phyloP scores from a whole-genome alignment of 352 stramenopile genomes.

The Bremia lactucae region DNA sequence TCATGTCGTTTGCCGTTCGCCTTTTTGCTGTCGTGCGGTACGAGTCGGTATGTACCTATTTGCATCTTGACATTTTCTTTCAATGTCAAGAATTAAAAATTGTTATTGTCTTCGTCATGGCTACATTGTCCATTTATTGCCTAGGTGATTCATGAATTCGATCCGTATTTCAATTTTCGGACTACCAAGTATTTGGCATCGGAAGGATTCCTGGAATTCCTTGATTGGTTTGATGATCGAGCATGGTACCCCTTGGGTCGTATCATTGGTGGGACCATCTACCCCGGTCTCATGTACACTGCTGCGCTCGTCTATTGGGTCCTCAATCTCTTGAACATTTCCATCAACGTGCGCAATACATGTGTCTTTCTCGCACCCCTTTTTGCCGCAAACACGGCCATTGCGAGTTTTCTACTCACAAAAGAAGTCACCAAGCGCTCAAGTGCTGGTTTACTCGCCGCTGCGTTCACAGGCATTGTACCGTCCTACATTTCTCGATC shows the following conservation, averaged over 20 bases:
- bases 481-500: conserved; percentile 95
- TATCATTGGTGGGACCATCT: conserved; percentile 90
- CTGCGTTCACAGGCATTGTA: conserved; percentile 93
- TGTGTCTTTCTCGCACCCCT: conserved; percentile 87
- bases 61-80: too few relatives aligned
- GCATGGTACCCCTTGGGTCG: conserved; percentile 89
- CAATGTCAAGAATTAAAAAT: not conserved
- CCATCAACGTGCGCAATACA: conserved; percentile 88
- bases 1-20: conserved; percentile 89
- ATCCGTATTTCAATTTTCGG: conserved; percentile 98
- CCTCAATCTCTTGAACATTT: conserved; percentile 86
- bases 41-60: conserved; percentile 80
- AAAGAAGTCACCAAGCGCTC: conserved; percentile 85
- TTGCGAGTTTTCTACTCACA: conserved; percentile 86
- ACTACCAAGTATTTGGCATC: conserved; percentile 94
- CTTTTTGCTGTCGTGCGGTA: conserved; percentile 90
- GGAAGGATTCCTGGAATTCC: conserved; percentile 93
- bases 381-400: conserved; percentile 83
- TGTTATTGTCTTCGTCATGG: too few relatives aligned
- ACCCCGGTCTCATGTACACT: conserved; percentile 88
- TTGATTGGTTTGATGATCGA: conserved; percentile 97
- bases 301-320: conserved; percentile 84
- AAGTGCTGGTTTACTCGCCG: conserved; percentile 83
- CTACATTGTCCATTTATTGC: too few relatives aligned
- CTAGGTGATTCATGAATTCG: conserved; percentile 86